Evolutionary conservation across 805 yeast species (phyloP), one percentile per base, ranked within the genome.

Genomic region (Maudiozyma serrabonitensis): DNA sequence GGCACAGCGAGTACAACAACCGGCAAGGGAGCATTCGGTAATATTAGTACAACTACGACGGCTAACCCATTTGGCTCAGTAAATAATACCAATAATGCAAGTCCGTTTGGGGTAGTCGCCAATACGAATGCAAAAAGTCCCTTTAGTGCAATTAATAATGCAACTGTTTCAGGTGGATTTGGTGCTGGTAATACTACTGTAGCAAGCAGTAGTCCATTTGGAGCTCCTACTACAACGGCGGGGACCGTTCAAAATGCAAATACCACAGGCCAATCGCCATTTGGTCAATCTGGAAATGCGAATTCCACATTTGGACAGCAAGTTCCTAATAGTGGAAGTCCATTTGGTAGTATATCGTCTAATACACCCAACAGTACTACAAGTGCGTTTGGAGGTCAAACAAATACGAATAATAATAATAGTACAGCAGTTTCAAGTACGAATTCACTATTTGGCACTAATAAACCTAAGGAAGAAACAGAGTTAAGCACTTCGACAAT

Each of bases 21-120:
- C 51, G 67, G 64, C 15, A 48, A 52, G 28, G 56, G 68, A 11
- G 52, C 60, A 13, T 56, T 59, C 56, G 63, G 62, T 9, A 18
- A 59, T 7, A 9, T 56, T 13, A 48, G 19, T 12, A 48, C 38
- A 15, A 28, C 32, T 5, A 25, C 26, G 11, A 43, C 39, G 26
- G 37, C 46, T 16, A 39, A 39, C 16, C 42, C 45, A n/a, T 43
- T 43, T 43, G 45, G 45, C 1, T 16, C n/a, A n/a, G 21, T 25
- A 15, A 25, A 6, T 13, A 16, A 13, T n/a, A 19, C 15, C 6
- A 34, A 16, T 13, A 32, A 13, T 23, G 25, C 34, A 2, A 25
- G 32, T 41, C 19, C 43, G 7, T 41, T 41, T 25, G 43, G 43
- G n/a, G 12, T 6, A 31, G 16, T 37, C 15, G 25, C 45, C 3